These are phyloP conservation scores for Aspergillus panamensis DNA, from an alignment of 495 filamentous ascomycete species.

Conservation along the genomic window DNA sequence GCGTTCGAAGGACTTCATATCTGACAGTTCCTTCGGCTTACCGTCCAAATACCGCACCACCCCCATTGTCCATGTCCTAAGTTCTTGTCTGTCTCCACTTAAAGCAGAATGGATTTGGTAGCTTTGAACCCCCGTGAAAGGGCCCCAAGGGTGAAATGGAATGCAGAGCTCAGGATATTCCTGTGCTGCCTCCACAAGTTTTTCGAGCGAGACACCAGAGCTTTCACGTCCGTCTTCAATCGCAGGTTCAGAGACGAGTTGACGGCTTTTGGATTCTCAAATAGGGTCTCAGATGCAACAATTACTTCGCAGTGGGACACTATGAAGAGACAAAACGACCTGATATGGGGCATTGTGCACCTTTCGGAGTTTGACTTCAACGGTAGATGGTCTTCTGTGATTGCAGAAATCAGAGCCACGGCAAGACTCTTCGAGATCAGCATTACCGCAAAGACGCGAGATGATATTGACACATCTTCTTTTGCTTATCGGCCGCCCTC, in stretches of 20 bases:
- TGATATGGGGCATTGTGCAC: slow-evolving; percentile 29
- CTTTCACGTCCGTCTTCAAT: slow-evolving; percentile 26
- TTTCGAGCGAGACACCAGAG: slow-evolving; percentile 14
- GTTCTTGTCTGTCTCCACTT: not conserved
- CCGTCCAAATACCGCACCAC: no score
- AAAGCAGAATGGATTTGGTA: not conserved
- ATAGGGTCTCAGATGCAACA: not conserved
- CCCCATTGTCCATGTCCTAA: no score
- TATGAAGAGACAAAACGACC: slow-evolving; percentile 15
- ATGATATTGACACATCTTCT: slow-evolving; percentile 9
- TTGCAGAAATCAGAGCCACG: slow-evolving; percentile 20
- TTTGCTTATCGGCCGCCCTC: not conserved
- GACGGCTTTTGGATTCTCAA: slow-evolving; percentile 18
- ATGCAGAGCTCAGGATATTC: slow-evolving; percentile 1
- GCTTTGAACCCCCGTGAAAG: not conserved
- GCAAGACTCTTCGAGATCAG: slow-evolving; percentile 15
- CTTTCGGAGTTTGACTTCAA: slow-evolving; percentile 19
- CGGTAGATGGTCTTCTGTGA: slow-evolving; percentile 18
- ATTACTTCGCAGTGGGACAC: slow-evolving; percentile 27
- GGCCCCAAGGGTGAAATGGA: slow-evolving; percentile 1
- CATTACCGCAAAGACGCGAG: slow-evolving; percentile 13
- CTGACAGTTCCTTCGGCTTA: no score
- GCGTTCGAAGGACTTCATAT: no score
- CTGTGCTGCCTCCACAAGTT: slow-evolving; percentile 23
- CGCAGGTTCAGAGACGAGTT: slow-evolving; percentile 21